A percentile compares a stretch with the other conserved stretches of the same genome.
phyloP scores from a whole-genome alignment of 495 filamentous ascomycete genomes.

The Poronia punctata region DNA sequence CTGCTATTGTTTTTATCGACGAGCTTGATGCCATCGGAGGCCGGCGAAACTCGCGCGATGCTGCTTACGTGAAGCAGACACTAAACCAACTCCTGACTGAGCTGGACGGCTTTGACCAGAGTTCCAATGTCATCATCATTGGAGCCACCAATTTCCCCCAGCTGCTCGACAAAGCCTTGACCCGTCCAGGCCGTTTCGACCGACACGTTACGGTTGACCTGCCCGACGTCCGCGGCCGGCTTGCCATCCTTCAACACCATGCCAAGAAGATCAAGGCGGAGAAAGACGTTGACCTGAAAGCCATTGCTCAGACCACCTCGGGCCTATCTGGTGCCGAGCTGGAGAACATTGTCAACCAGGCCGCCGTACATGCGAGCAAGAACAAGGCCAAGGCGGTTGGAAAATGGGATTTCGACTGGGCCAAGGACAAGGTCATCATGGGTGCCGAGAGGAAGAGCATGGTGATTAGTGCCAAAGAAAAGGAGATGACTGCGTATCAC shows the following conservation, averaged over 20 bases:
- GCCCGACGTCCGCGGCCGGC: slow-evolving; percentile 89
- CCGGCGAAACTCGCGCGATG: slow-evolving; percentile 86
- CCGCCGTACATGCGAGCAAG: slow-evolving; percentile 83
- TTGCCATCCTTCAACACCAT: slow-evolving; percentile 87
- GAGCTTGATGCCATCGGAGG: slow-evolving; percentile 95
- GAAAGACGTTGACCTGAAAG: slow-evolving; percentile 70
- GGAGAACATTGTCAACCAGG: slow-evolving; percentile 95
- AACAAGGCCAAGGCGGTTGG: slow-evolving; percentile 64
- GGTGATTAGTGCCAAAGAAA: slow-evolving; percentile 76
- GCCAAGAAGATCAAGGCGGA: slow-evolving; percentile 76
- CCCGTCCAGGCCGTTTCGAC: slow-evolving; percentile 91
- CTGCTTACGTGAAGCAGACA: slow-evolving; percentile 94
- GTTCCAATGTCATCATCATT: slow-evolving; percentile 87
- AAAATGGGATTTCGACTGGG: slow-evolving; percentile 86
- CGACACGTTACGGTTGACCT: slow-evolving; percentile 81
- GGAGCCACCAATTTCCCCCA: slow-evolving; percentile 95
- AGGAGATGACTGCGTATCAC: slow-evolving; percentile 93
- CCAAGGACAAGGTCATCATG: slow-evolving; percentile 97
- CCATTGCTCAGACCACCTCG: slow-evolving; percentile 77
- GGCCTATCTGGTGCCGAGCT: slow-evolving; percentile 93
- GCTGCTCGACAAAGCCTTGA: slow-evolving; percentile 87
- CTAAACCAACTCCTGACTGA: slow-evolving; percentile 98
- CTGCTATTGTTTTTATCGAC: slow-evolving; percentile 97
- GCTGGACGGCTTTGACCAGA: slow-evolving; percentile 92
- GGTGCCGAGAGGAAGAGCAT: slow-evolving; percentile 83